Base-by-base conservation (phyloP, 2,329 filamentous ascomycete genomes). In the Aaosphaeria arxii region DNA sequence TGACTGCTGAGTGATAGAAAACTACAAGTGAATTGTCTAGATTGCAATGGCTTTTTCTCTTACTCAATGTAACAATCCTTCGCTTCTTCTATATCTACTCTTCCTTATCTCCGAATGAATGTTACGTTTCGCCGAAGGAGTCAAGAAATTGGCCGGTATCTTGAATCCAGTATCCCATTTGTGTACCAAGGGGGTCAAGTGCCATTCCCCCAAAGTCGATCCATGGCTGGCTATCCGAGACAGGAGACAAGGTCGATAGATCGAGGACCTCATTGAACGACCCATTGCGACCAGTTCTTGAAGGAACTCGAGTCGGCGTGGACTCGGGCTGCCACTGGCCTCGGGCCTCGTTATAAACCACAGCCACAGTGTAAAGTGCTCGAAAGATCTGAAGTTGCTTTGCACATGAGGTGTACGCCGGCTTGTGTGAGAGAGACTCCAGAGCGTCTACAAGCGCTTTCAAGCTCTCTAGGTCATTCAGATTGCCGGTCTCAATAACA, bases 131-230 rank as follows among this genome's bases (percentile, higher is more conserved):
- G 11, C 11, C 17, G 24, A 41, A 41, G 39, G 11, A 11, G 24
- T 41, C 39, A 41, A 41, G 24, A 41, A 17, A 9, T 41, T 41
- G 40, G 28, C 17, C 30, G 31, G 44, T 40, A 6, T 40, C 44
- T 35, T 45, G 35, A 45, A 36, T 45, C 44, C 44, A 45, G 35
- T 45, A 45, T 39, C 44, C 35, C 13, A 45, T n/a, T n/a, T 40
- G 35, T 29, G 44, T 40, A 30, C 44, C 44, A 40, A 45, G 28
- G 29, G 44, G 35, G 31, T 45, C 44, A 30, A 45, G 36, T 6
- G 39, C 44, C 35, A 45, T 45, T 2, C 44, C 44, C 6, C 29
- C 44, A 24, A 45, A 45, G 33, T 40, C 35, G 35, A 40, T 7
- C 33, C 35, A 45, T 40, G 44, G 28, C 13, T 40, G 44, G 7